Evolutionary conservation across 192 early-diverging fungal species (phyloP).

Genomic region (Coemansia sp.): DNA sequence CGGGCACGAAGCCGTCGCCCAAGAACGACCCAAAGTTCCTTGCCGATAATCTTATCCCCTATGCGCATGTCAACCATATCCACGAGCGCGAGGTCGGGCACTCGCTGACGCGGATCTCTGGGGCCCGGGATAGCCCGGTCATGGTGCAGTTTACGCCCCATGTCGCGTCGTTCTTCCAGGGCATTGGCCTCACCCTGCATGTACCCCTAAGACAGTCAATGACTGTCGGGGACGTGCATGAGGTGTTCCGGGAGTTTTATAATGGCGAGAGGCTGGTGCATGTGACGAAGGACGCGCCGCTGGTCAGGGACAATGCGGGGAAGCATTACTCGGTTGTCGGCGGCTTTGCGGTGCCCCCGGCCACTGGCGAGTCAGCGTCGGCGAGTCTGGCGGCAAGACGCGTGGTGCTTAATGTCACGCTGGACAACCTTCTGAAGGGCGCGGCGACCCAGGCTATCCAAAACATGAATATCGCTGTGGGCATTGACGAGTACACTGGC

Average conservation of each 20-base stretch:
- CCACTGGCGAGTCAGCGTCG: constrained; percentile 6
- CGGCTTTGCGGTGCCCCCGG: constrained; percentile 78
- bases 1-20: constrained; percentile 93
- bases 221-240: constrained; percentile 68
- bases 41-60: constrained; percentile 89
- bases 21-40: constrained; percentile 92
- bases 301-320: constrained; percentile 87
- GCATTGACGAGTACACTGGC: constrained; percentile 85
- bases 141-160: constrained; percentile 84
- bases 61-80: constrained; percentile 91
- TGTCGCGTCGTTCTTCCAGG: constrained; percentile 91
- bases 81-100: constrained; percentile 91
- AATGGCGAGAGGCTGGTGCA: constrained; percentile 78
- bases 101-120: constrained; percentile 59
- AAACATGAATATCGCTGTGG: constrained; percentile 94
- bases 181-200: constrained; percentile 86
- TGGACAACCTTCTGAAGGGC: constrained; percentile 98
- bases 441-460: constrained; percentile 98
- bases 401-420: constrained; percentile 86
- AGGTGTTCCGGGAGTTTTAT: constrained; percentile 73
- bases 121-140: constrained; percentile 26
- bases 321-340: constrained; percentile 89
- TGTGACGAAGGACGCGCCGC: constrained; percentile 73
- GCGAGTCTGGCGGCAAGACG: constrained; percentile 61
- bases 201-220: constrained; percentile 80